phyloP scores from a whole-genome alignment of 495 filamentous ascomycete species.

The Aspergillus nanangensis region DNA sequence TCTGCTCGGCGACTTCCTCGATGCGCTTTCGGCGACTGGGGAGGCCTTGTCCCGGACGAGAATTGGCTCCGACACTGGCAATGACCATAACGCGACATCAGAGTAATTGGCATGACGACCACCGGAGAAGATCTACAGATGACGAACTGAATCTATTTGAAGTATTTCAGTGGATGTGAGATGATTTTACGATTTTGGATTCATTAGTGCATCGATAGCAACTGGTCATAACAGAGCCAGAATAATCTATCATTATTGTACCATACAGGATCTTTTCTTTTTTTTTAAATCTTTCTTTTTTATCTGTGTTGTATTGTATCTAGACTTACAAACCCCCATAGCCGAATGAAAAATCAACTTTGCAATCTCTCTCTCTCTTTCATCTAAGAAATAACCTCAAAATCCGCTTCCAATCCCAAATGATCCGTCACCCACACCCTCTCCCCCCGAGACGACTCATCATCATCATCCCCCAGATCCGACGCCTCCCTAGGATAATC shows the following conservation, averaged over 20 bases:
- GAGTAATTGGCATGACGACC: too few species aligned
- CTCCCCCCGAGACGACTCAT: conserved; percentile 12
- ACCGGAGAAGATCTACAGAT: too few species aligned
- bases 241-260: neutral
- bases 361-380: neutral
- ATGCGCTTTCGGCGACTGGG: conserved; percentile 30
- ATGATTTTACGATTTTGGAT: too few species aligned
- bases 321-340: too few species aligned
- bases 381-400: conserved; percentile 9
- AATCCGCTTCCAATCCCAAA: conserved; percentile 35
- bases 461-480: too few species aligned
- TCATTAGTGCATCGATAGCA: too few species aligned
- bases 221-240: too few species aligned
- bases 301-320: too few species aligned
- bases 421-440: conserved; percentile 49
- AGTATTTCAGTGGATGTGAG: too few species aligned
- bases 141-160: too few species aligned
- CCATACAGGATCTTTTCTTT: too few species aligned
- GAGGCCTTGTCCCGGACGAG: conserved; percentile 25
- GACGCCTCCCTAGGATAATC: conserved; percentile 18
- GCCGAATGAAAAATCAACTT: too few species aligned
- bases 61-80: conserved; percentile 2
- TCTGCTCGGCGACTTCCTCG: conserved; percentile 35
- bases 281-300: neutral
- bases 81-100: conserved; percentile 3